These are phyloP conservation scores for Nicotiana rustica DNA, from an alignment of 305 asterid genomes.

Conservation along the genomic window DNA sequence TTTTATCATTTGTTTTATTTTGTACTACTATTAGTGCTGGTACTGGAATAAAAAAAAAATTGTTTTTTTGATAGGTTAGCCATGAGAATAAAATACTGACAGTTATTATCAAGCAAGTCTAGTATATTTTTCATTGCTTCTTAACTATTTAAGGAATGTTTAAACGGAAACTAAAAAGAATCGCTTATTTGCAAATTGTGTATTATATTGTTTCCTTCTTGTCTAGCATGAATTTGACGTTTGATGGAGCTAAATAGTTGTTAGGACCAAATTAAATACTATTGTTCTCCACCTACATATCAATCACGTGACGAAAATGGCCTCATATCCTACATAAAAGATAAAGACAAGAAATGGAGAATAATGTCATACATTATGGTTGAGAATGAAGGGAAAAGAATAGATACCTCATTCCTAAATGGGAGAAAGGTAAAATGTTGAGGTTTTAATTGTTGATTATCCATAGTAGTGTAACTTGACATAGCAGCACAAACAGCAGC, in stretches of 20 bases:
- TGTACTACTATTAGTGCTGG: not conserved
- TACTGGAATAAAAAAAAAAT: not conserved
- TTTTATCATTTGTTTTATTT: not conserved
- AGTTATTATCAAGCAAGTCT: not conserved
- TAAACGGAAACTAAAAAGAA: conserved; percentile 48
- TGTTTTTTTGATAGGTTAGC: not conserved
- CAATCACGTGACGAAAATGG: not conserved
- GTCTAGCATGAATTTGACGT: conserved; percentile 14
- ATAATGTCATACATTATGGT: not conserved
- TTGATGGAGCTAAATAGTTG: conserved; percentile 13
- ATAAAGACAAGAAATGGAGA: not conserved
- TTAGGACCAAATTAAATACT: not conserved
- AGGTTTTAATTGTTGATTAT: conserved; percentile 73
- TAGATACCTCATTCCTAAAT: conserved; percentile 73
- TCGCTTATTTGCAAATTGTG: not conserved
- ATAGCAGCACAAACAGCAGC: conserved; percentile 55
- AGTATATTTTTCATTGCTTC: conserved; percentile 58
- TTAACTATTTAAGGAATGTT: conserved; percentile 49
- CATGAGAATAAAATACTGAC: conserved; percentile 5
- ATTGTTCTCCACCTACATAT: not conserved
- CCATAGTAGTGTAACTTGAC: conserved; percentile 58
- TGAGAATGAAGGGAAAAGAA: not conserved
- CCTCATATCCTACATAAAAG: not conserved
- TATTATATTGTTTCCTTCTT: not conserved
- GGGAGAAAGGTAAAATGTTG: conserved; percentile 78